Conservation (phyloP, 495 filamentous ascomycete species). For the Xylaria acuta region DNA sequence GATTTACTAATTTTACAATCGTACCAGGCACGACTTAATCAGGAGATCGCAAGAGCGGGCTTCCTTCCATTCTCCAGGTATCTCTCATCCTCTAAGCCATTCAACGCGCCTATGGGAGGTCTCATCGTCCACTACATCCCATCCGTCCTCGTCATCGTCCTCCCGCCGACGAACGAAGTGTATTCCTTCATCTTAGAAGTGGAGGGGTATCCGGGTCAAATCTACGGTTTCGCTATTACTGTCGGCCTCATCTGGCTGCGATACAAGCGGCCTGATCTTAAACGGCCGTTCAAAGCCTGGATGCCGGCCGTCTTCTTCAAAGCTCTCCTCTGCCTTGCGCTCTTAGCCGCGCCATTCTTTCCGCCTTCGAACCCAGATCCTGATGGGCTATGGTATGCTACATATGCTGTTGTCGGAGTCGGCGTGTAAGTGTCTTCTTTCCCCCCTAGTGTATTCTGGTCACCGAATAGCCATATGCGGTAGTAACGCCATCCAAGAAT, state of each 20-base stretch:
- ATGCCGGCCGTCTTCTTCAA: conserved; percentile 56
- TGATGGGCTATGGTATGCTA: conserved; percentile 70
- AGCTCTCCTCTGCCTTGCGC: conserved; percentile 51
- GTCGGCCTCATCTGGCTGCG: conserved; percentile 69
- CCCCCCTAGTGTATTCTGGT: background rate
- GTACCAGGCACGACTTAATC: conserved; percentile 63
- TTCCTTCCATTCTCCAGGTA: conserved; percentile 70
- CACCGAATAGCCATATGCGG: background rate
- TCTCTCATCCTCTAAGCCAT: conserved; percentile 70
- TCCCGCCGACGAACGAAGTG: conserved; percentile 69
- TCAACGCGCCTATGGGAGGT: conserved; percentile 69
- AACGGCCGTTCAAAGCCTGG: conserved; percentile 75
- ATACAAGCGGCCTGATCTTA: conserved; percentile 63
- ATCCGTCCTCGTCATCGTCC: conserved; percentile 66
- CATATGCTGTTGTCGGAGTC: conserved; percentile 74
- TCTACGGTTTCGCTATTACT: conserved; percentile 64
- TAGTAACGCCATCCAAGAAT: background rate
- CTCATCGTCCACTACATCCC: conserved; percentile 73
- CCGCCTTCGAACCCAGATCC: conserved; percentile 57
- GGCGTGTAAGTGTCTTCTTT: conserved; percentile 63
- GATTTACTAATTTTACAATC: background rate
- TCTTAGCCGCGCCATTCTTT: conserved; percentile 63
- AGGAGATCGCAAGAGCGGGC: conserved; percentile 57
- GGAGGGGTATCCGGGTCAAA: conserved; percentile 70
- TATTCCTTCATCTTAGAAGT: conserved; percentile 79